A percentile compares a stretch with the other conserved stretches of the same genome.
These are phyloP conservation scores for Phytopythium montanum DNA, from an alignment of 352 stramenopile species.

Conservation along the genomic window DNA sequence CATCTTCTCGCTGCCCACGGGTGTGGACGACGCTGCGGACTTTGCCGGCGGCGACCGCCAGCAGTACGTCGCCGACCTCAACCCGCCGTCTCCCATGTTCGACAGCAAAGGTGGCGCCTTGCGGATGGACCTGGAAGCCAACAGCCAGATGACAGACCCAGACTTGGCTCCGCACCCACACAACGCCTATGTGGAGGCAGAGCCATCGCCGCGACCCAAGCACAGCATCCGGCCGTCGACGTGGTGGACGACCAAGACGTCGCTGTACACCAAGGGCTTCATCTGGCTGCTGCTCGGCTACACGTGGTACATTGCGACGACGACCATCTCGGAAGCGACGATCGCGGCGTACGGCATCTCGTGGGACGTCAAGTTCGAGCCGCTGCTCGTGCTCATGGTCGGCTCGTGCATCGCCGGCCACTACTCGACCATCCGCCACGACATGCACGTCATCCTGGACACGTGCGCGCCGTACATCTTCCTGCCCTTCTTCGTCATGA, in stretches of 20 bases:
- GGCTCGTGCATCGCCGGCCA: conserved; percentile 63
- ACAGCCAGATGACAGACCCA: conserved; percentile 7
- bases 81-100: conserved; percentile 9
- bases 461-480: conserved; percentile 68
- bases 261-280: conserved; percentile 60
- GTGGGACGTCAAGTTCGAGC: conserved; percentile 74
- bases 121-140: conserved; percentile 21
- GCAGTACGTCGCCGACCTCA: conserved; percentile 28
- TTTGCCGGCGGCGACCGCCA: not conserved
- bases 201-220: not conserved
- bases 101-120: conserved; percentile 12
- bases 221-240: conserved; percentile 6
- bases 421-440: conserved; percentile 54
- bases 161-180: conserved; percentile 43
- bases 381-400: conserved; percentile 64
- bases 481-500: conserved; percentile 79
- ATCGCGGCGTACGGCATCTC: conserved; percentile 38
- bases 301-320: conserved; percentile 56
- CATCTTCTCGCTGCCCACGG: conserved; percentile 59
- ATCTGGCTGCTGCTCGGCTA: conserved; percentile 60
- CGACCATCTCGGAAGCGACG: conserved; percentile 37
- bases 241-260: conserved; percentile 24
- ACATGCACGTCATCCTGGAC: conserved; percentile 78
- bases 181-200: conserved; percentile 48
- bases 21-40: conserved; percentile 16